These are phyloP conservation scores for Magnolia officinalis DNA, from an alignment of 164 flowering plant species.

Conservation along the genomic window DNA sequence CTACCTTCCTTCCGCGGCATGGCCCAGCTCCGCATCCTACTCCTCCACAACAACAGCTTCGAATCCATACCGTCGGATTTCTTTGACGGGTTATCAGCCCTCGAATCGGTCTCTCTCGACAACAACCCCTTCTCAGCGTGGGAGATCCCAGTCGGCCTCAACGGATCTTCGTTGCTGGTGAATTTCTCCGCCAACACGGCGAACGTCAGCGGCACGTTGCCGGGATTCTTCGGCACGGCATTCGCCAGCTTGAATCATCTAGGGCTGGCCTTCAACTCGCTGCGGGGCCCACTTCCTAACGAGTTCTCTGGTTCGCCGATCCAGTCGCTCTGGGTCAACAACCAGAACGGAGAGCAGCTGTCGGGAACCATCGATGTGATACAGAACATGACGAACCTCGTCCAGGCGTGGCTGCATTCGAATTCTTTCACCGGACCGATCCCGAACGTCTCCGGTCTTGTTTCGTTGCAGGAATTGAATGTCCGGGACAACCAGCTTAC, in stretches of 20 bases:
- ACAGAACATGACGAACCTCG: conserved; percentile 66
- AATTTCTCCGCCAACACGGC: conserved; percentile 88
- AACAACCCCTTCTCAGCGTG: conserved; percentile 49
- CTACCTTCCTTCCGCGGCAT: conserved; percentile 65
- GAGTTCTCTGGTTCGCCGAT: conserved; percentile 50
- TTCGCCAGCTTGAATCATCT: conserved; percentile 58
- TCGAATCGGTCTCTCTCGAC: conserved; percentile 38
- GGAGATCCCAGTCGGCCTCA: conserved; percentile 62
- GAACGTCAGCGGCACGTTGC: conserved; percentile 56
- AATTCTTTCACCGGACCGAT: conserved; percentile 80
- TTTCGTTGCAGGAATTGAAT: conserved; percentile 41
- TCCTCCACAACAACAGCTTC: conserved; percentile 62
- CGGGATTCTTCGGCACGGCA: conserved; percentile 46
- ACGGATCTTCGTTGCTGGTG: conserved; percentile 45
- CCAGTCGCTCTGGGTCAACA: conserved; percentile 84
- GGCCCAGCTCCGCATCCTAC: conserved; percentile 44
- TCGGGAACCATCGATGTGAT: conserved; percentile 60
- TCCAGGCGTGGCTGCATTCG: conserved; percentile 70
- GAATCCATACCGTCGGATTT: conserved; percentile 57
- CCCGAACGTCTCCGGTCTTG: conserved; percentile 66
- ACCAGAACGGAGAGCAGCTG: conserved; percentile 51
- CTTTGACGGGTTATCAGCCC: conserved; percentile 52
- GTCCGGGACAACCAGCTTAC: conserved; percentile 76
- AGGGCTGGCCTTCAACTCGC: conserved; percentile 59
- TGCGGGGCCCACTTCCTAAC: conserved; percentile 64